A percentile compares a stretch with the other conserved stretches of the same genome.
These are phyloP conservation scores for Plasmodium vivax DNA, from an alignment of 169 alveolate genomes.

Conservation along the genomic window DNA sequence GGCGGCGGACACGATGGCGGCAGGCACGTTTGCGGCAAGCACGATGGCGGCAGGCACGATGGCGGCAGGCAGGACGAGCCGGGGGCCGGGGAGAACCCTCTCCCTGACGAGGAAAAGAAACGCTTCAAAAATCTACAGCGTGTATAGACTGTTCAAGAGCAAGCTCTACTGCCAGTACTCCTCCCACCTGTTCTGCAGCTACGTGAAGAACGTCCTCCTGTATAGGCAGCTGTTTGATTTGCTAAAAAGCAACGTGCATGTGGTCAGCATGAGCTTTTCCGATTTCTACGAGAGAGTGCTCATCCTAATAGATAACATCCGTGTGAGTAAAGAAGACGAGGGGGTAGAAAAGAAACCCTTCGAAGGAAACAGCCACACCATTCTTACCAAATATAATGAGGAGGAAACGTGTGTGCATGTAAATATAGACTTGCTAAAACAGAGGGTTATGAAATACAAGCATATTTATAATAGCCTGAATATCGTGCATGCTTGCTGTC, in stretches of 20 bases:
- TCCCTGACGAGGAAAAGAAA: background rate
- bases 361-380: slow-evolving; percentile 15
- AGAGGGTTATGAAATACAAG: slow-evolving; percentile 40
- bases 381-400: slow-evolving; percentile 47
- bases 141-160: background rate
- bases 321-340: slow-evolving; percentile 14
- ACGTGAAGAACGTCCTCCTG: slow-evolving; percentile 2
- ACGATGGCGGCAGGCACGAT: no score
- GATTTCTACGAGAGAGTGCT: slow-evolving; percentile 35
- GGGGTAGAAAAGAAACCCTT: slow-evolving; percentile 22
- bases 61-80: no score
- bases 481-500: slow-evolving; percentile 24
- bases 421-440: slow-evolving; percentile 23
- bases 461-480: slow-evolving; percentile 51
- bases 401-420: background rate
- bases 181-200: background rate
- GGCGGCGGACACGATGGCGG: no score
- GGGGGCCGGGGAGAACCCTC: background rate
- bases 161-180: slow-evolving; percentile 30
- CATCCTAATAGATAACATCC: slow-evolving; percentile 15
- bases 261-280: slow-evolving; percentile 8
- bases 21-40: no score
- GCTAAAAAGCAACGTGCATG: slow-evolving; percentile 4
- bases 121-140: background rate
- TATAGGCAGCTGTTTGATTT: slow-evolving; percentile 12